Evolutionary conservation across 495 filamentous ascomycete genomes (phyloP).

Genomic region (Thermothielavioides terrestris): DNA sequence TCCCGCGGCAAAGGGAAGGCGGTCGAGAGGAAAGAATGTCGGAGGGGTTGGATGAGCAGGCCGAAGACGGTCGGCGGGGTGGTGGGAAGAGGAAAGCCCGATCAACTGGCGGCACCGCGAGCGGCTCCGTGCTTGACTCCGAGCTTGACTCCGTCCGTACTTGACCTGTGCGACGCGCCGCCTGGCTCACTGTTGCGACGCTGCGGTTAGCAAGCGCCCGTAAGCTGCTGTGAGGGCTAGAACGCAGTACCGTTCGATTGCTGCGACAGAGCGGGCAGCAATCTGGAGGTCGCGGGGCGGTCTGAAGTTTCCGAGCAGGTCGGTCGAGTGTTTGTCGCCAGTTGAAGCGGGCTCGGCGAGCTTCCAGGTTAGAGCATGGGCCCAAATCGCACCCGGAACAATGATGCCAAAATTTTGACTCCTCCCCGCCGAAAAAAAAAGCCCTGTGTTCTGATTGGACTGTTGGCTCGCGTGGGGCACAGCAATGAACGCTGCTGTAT

Average conservation of each 20-base stretch:
- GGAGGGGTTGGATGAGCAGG: background rate
- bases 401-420: constrained; percentile 27
- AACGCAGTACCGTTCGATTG: background rate
- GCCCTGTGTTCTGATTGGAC: constrained; percentile 14
- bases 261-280: constrained; percentile 1
- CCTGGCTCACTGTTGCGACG: constrained; percentile 13
- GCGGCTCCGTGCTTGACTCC: no score
- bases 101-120: constrained; percentile 15
- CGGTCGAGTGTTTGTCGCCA: constrained; percentile 10
- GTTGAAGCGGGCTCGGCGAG: constrained; percentile 1
- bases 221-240: background rate
- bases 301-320: background rate
- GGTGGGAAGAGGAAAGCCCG: constrained; percentile 9
- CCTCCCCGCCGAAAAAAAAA: constrained; percentile 27
- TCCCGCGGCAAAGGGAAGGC: background rate
- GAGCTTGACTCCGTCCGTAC: constrained; percentile 2
- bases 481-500: no score
- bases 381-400: constrained; percentile 10
- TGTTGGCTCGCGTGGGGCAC: constrained; percentile 1
- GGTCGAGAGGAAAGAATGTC: background rate
- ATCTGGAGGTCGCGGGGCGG: background rate
- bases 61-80: background rate
- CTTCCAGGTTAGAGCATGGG: background rate
- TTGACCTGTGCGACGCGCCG: constrained; percentile 19
- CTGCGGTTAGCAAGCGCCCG: background rate